Percentiles rank a stretch among this genome's conserved stretches.
These are phyloP conservation scores for Dothiorella sarmentorum DNA, from an alignment of 2,329 filamentous ascomycete species.

Conservation along the genomic window DNA sequence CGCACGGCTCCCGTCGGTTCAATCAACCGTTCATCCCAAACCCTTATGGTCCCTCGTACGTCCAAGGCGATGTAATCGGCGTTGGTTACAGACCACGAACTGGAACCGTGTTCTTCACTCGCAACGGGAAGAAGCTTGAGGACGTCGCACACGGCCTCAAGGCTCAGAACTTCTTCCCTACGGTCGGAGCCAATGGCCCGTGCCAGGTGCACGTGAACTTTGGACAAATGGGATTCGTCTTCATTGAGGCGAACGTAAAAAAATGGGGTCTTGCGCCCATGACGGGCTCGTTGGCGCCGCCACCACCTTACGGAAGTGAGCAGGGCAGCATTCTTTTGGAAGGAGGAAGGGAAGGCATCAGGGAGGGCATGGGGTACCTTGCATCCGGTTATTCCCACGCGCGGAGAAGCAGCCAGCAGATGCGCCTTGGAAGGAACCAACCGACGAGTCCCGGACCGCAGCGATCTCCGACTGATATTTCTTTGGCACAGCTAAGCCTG, in stretches of 20 bases:
- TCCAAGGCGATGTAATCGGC: constrained; percentile 93
- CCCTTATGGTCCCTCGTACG: constrained; percentile 75
- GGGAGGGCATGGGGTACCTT: constrained; percentile 53
- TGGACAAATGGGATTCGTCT: constrained; percentile 95
- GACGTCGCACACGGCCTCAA: constrained; percentile 92
- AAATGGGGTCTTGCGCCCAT: constrained; percentile 98
- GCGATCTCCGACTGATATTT: constrained; percentile 92
- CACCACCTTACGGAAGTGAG: constrained; percentile 94
- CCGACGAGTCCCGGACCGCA: constrained; percentile 85
- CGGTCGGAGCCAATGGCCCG: constrained; percentile 92
- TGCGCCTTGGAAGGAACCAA: constrained; percentile 62
- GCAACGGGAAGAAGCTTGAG: constrained; percentile 95
- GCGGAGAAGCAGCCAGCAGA: constrained; percentile 73
- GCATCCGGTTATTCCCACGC: constrained; percentile 53
- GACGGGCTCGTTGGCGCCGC: constrained; percentile 90
- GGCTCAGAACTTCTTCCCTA: constrained; percentile 94
- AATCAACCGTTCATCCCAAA: constrained; percentile 87
- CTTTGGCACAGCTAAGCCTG: constrained; percentile 78
- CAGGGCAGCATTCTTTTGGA: constrained; percentile 95
- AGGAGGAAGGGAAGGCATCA: constrained; percentile 59
- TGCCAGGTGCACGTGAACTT: constrained; percentile 95
- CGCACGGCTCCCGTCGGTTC: constrained; percentile 77
- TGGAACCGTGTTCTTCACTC: constrained; percentile 94
- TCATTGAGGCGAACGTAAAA: constrained; percentile 99
- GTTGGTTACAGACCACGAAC: constrained; percentile 93